Base-by-base conservation (phyloP, 441 rosid species). In the Daphne laureola region DNA sequence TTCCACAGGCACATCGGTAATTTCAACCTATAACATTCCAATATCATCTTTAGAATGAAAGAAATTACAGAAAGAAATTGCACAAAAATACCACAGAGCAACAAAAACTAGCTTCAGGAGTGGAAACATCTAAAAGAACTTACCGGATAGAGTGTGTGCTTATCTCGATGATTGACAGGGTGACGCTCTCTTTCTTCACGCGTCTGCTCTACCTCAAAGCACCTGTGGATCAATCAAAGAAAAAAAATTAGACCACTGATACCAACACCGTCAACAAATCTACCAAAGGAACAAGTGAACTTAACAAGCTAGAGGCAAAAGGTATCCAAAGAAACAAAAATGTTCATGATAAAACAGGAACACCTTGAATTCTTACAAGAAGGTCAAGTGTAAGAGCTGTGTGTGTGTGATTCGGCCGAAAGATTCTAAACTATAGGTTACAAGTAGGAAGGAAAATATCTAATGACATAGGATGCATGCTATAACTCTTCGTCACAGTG, bases 181-280 rank as follows among this genome's bases (percentile, higher is more conserved):
- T 94, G 99, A 43, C 82, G 82, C 62, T 94, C 99, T 66, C 96
- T 78, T 55, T 94, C 98, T 67, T 94, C 99, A 27, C 85, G 88
- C 54, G 79, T 84, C 73, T 84, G 93, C 69, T 94, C 99, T 44
- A 64, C 67, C 71, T 88, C 96, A 57, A 86, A 80, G 61, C 99
- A 94, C 78, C 99, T 94, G 63, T 65, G 53, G 59, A 51, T 61
- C n/a, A 17, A 54, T 17, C 55, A 43, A 38, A 59, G 40, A 54
- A 54, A 44, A 67, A 58, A 38, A 46, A 62, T 50, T 54, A 67
- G 49, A 57, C 54, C 40, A 53, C 44, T 46, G 14, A 14, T 21
- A 27, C 42, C 23, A 36, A 1, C 38, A 6, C 11, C 7, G 38
- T 31, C 38, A 31, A 31, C 9, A 31, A 31, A 31, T 5, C 7